These are phyloP conservation scores for Porphyrellus cyaneotinctus DNA, from an alignment of 768 basidiomycete genomes.

Conservation along the genomic window DNA sequence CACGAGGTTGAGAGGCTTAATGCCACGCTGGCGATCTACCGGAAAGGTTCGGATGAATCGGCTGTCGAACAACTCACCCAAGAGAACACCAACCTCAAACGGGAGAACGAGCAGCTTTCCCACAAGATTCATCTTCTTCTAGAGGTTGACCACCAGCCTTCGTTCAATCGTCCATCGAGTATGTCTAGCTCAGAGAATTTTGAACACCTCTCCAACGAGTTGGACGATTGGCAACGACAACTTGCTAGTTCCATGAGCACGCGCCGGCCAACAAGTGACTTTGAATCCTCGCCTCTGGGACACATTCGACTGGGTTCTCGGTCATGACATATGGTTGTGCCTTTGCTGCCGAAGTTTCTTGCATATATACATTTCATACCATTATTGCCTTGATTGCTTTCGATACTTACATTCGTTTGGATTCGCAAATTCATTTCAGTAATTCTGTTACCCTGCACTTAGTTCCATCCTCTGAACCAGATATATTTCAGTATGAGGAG, in stretches of 20 bases:
- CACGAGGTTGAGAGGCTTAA: conserved; percentile 75
- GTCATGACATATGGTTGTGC: conserved; percentile 34
- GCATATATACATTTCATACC: conserved; percentile 36
- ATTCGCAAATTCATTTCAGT: conserved; percentile 40
- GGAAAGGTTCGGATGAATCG: conserved; percentile 74
- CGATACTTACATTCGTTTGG: conserved; percentile 53
- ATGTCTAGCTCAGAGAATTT: conserved; percentile 84
- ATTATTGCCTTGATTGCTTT: conserved; percentile 36
- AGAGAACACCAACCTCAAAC: conserved; percentile 75
- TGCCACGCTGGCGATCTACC: conserved; percentile 66
- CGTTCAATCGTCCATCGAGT: conserved; percentile 66
- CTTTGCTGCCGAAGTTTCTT: conserved; percentile 18
- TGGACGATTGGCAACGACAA: conserved; percentile 85
- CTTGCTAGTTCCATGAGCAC: conserved; percentile 75
- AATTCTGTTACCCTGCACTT: conserved; percentile 33
- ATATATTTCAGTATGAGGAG: conserved; percentile 35
- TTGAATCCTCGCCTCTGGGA: conserved; percentile 53
- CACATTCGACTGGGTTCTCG: conserved; percentile 61
- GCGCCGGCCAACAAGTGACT: conserved; percentile 68
- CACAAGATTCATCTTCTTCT: conserved; percentile 88
- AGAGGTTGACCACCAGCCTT: conserved; percentile 80
- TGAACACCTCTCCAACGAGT: conserved; percentile 73
- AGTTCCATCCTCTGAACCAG: conserved; percentile 29
- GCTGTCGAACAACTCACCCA: conserved; percentile 74
- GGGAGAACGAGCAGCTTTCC: conserved; percentile 85